These are phyloP conservation scores for Chamaecrista fasciculata DNA, from an alignment of 306 rosid species.

Conservation along the genomic window DNA sequence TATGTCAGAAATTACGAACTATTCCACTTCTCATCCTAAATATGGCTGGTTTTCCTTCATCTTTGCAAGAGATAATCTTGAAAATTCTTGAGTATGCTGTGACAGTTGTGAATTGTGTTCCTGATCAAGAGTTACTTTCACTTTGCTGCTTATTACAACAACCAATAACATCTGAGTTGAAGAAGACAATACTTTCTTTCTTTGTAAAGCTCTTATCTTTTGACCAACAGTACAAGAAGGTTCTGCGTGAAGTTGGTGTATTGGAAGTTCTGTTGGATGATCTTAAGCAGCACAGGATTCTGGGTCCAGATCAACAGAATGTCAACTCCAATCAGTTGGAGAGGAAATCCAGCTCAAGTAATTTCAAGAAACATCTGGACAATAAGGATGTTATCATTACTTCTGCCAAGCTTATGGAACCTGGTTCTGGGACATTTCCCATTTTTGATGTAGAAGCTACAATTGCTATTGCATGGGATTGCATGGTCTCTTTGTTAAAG, in stretches of 20 bases:
- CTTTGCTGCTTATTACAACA: slow-evolving; percentile 99
- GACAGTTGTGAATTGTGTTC: slow-evolving; percentile 97
- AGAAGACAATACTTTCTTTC: slow-evolving; percentile 86
- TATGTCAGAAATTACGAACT: slow-evolving; percentile 93
- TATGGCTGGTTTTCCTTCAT: slow-evolving; percentile 85
- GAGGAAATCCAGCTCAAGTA: slow-evolving; percentile 62
- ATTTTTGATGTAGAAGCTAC: slow-evolving; percentile 84
- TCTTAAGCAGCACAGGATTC: slow-evolving; percentile 77
- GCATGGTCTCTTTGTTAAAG: slow-evolving; percentile 86
- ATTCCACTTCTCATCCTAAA: slow-evolving; percentile 96
- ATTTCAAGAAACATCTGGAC: slow-evolving; percentile 74
- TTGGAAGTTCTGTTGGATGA: slow-evolving; percentile 96
- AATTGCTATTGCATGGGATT: slow-evolving; percentile 89
- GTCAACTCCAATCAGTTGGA: slow-evolving; percentile 50
- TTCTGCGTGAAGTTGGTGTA: slow-evolving; percentile 98
- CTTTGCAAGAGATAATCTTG: slow-evolving; percentile 86
- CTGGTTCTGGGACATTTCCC: slow-evolving; percentile 83
- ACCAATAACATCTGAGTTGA: slow-evolving; percentile 83
- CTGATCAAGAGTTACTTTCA: slow-evolving; percentile 97
- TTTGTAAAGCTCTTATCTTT: slow-evolving; percentile 94
- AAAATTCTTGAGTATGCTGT: slow-evolving; percentile 99
- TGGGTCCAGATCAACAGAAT: slow-evolving; percentile 61
- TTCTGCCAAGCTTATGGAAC: slow-evolving; percentile 71
- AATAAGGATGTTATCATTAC: slow-evolving; percentile 80
- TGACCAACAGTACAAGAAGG: slow-evolving; percentile 96